A percentile compares a stretch with the other conserved stretches of the same genome.
phyloP scores from a whole-genome alignment of 108 stramenopile genomes.

The Pseudonitzschia delicatissima region DNA sequence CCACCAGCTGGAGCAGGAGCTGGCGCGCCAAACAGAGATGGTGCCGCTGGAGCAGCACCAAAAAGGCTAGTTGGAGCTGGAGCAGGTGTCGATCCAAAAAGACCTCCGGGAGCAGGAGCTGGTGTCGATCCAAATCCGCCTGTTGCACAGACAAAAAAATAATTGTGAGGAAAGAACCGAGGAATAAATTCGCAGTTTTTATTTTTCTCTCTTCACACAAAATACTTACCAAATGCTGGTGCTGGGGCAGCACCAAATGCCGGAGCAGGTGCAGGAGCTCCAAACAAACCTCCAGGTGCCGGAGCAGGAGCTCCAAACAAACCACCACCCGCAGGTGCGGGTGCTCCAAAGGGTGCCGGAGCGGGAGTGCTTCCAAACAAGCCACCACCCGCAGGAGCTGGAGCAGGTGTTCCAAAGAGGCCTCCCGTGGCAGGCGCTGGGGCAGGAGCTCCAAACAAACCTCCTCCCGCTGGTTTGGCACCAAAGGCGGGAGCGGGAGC shows the following conservation, averaged over 20 bases:
- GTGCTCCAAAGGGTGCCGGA: slow-evolving; percentile 34
- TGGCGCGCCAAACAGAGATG: slow-evolving; percentile 50
- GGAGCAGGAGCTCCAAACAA: slow-evolving; percentile 7
- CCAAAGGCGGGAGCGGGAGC: slow-evolving; percentile 57
- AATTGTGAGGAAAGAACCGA: not conserved
- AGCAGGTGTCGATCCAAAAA: slow-evolving; percentile 60
- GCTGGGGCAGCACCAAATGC: slow-evolving; percentile 20
- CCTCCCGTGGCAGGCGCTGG: slow-evolving; percentile 45
- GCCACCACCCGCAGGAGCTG: slow-evolving; percentile 45
- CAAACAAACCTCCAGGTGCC: slow-evolving; percentile 35
- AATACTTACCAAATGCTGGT: slow-evolving; percentile 34
- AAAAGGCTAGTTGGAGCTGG: slow-evolving; percentile 43
- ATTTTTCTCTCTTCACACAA: no score
- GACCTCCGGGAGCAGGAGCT: slow-evolving; percentile 43
- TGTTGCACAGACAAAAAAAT: slow-evolving; percentile 2
- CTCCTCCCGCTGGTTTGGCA: slow-evolving; percentile 38
- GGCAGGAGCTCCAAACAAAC: slow-evolving; percentile 66
- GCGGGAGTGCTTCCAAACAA: slow-evolving; percentile 52
- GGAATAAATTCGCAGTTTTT: not conserved
- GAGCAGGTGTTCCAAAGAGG: slow-evolving; percentile 63
- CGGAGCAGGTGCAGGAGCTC: slow-evolving; percentile 15
- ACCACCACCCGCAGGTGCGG: slow-evolving; percentile 11
- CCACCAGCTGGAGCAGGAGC: slow-evolving; percentile 31
- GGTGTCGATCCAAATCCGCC: slow-evolving; percentile 39
- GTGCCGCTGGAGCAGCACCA: slow-evolving; percentile 31